Conservation (phyloP, 352 stramenopile species). For the Elongisporangium anandrum region DNA sequence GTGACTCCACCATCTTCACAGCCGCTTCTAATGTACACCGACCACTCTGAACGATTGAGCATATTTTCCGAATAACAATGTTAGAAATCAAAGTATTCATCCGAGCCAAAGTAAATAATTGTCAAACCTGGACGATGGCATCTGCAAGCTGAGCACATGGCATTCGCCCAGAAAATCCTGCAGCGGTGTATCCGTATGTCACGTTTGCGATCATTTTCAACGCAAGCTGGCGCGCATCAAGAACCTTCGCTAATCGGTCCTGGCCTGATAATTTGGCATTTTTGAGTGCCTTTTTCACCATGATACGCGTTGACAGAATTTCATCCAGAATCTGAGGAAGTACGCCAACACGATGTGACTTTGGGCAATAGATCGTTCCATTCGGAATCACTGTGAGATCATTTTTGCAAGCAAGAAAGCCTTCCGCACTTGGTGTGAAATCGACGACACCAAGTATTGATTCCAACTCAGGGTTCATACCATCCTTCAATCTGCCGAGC, state of each 20-base stretch:
- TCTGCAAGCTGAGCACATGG: slow-evolving; percentile 96
- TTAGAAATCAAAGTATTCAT: too few species aligned
- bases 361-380: slow-evolving; percentile 94
- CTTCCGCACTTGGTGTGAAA: slow-evolving; percentile 35
- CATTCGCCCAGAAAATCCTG: slow-evolving; percentile 97
- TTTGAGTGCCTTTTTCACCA: slow-evolving; percentile 98
- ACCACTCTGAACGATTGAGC: slow-evolving; percentile 34
- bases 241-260: slow-evolving; percentile 51
- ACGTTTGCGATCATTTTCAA: slow-evolving; percentile 99
- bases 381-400: slow-evolving; percentile 87
- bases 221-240: slow-evolving; percentile 87
- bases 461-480: slow-evolving; percentile 65
- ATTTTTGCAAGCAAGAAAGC: slow-evolving; percentile 40
- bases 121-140: slow-evolving; percentile 94
- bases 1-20: slow-evolving; percentile 89
- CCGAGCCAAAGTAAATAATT: not conserved
- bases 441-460: slow-evolving; percentile 56
- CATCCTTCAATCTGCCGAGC: slow-evolving; percentile 89
- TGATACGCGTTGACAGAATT: slow-evolving; percentile 94
- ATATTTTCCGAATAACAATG: too few species aligned
- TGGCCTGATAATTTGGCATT: slow-evolving; percentile 73
- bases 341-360: slow-evolving; percentile 91
- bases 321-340: slow-evolving; percentile 97
- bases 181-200: slow-evolving; percentile 98
- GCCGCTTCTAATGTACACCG: slow-evolving; percentile 92